Percentiles rank a stretch among this genome's conserved stretches.
phyloP scores from a whole-genome alignment of 208 protist genomes.

The Borovskyia barvae region DNA sequence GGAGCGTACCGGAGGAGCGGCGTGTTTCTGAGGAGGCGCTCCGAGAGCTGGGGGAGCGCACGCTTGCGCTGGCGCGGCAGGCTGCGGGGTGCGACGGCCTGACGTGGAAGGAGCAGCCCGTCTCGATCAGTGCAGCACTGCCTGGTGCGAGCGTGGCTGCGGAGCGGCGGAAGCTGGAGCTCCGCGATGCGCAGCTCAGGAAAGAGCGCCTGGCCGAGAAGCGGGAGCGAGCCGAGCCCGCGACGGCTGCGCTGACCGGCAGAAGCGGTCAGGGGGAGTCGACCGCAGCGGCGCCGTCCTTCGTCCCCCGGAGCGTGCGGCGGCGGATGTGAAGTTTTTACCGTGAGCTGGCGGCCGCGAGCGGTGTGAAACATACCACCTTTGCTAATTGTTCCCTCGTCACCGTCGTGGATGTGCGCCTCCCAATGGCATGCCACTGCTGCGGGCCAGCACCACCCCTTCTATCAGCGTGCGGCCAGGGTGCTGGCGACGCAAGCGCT shows the following conservation, averaged over 20 bases:
- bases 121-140: constrained; percentile 41
- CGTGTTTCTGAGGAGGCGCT: constrained; percentile 8
- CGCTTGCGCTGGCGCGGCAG: constrained; percentile 24
- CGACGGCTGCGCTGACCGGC: constrained; percentile 8
- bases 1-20: background rate
- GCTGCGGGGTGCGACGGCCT: background rate
- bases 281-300: constrained; percentile 16
- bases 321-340: constrained; percentile 23
- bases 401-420: too few species aligned
- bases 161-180: constrained; percentile 53
- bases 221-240: constrained; percentile 7
- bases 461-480: too few species aligned
- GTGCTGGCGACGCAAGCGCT: too few species aligned
- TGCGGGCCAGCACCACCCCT: too few species aligned
- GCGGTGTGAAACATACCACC: too few species aligned
- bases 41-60: constrained; percentile 6
- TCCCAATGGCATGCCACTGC: too few species aligned
- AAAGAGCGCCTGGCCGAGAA: constrained; percentile 26
- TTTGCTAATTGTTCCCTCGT: too few species aligned
- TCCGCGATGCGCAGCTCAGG: constrained; percentile 36
- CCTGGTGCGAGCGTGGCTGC: constrained; percentile 45
- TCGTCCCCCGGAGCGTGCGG: constrained; percentile 58
- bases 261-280: background rate
- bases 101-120: constrained; percentile 45
- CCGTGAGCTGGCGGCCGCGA: too few species aligned